Base-by-base conservation (phyloP, 2,329 filamentous ascomycete genomes). In the Pseudocercospora vitis region DNA sequence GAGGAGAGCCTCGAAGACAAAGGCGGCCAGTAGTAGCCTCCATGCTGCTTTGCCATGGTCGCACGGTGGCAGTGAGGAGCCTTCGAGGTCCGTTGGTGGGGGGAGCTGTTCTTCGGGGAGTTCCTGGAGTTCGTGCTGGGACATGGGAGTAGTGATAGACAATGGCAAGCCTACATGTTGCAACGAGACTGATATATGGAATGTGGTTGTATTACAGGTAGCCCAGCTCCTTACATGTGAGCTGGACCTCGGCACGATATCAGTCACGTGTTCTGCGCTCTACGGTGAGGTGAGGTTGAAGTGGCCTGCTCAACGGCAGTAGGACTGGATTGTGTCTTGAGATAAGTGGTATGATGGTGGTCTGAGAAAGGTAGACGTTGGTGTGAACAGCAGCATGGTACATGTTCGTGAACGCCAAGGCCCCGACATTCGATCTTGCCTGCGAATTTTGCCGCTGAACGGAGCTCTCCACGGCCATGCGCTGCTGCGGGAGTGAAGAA, bases 1-100 rank as follows among this genome's bases (percentile, higher is more conserved):
- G 40, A 82, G 74, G 2, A 81, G 67, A 21, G 74, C 76, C 64
- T 82, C 79, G 37, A 83, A 71, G 23, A 77, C 65, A 59, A 79
- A 81, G 32, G 63, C 63, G 2, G 61, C 56, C 7, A 59, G 14
- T 7, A 68, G 50, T 2, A 66, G 50, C 14, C 56, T 48, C 61
- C 61, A 66, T 7, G 65, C 64, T 16, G 57, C 55, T 21, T 31
- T 33, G 7, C 62, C 65, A 12, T 59, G 50, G 47, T 67, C 65
- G 19, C 35, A 12, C 32, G 59, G 58, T 40, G 59, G 47, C 5
- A 66, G 56, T 0, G 58, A 58, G 12, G 53, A 54, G 32, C 28
- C 21, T 14, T 21, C 8, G 47, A 28, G 4, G 23, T 29, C 12
- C 12, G 40, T 2, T 18, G 24, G 8, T 11, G n/a, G 4, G n/a